Base-by-base conservation (phyloP, 2,329 filamentous ascomycete species). In the Aspergillus udagawae region DNA sequence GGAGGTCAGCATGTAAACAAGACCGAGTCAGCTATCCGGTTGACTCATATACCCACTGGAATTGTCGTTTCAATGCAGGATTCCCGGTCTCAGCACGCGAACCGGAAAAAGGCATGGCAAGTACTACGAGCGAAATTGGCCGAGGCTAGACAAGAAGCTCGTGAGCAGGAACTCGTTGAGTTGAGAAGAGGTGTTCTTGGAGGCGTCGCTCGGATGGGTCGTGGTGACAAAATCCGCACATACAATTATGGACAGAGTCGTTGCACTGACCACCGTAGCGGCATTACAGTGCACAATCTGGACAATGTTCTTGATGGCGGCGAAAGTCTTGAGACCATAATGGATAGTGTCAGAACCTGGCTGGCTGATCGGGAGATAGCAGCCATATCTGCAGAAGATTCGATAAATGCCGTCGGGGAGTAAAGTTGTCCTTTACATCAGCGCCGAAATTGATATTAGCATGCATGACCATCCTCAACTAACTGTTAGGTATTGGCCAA, bases 1-100 rank as follows among this genome's bases (percentile, higher is more conserved):
- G 94, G 94, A 32, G 94, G 94, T 0, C 94, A 99, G 78, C 94
- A 99, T 75, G 94, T 99, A 71, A 99, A 99, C 78, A 97, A 93
- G 73, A 99, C 94, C 0, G 94, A 99, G 77, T 96, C 91, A 29
- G 94, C 94, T 3, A 90, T 99, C 60, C 88, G 94, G 9, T 81
- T 99, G 67, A 97, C 92, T 1, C 94, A 99, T 77, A 75, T 89
- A 6, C 94, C 94, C 2, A 96, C 92, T 0, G 90, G 89, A 48
- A 94, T 87, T 0, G 85, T 90, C 1, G 92, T 97, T 14, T 88
- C 87, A 12, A 96, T 97, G 83, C 94, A 99, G 74, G 94, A 99
- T 72, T 88, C 87, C 53, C 85, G 94, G 54, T 96, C 91, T 47
- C 94, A 99, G 77, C 86, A 90, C 65, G 86, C 90, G 63, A 99